phyloP scores from a whole-genome alignment of 768 basidiomycete species.

The Xerocomus spinulosus region DNA sequence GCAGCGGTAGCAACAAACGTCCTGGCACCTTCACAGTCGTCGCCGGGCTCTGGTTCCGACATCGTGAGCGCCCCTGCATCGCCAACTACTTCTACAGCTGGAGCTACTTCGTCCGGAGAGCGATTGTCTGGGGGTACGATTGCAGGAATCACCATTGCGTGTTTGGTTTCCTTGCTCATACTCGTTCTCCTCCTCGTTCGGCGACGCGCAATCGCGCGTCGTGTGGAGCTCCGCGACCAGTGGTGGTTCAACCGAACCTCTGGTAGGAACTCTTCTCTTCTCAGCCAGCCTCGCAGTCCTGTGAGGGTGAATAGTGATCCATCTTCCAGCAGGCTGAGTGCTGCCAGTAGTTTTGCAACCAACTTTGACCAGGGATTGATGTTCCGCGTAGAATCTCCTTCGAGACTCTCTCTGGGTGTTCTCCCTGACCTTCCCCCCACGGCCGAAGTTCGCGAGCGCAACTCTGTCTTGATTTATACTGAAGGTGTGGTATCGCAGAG shows the following conservation, averaged over 20 bases:
- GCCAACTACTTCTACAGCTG: constrained; percentile 8
- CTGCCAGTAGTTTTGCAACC: constrained; percentile 63
- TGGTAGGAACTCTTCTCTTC: constrained; percentile 1
- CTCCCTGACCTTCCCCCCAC: constrained; percentile 47
- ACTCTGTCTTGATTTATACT: constrained; percentile 19
- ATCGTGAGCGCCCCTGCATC: constrained; percentile 14
- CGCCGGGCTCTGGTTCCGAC: constrained; percentile 4
- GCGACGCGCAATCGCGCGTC: constrained; percentile 40
- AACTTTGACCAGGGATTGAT: constrained; percentile 44
- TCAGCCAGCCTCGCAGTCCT: constrained; percentile 10
- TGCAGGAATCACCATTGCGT: constrained; percentile 39
- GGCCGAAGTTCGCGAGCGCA: constrained; percentile 48
- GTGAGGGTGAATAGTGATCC: constrained; percentile 12
- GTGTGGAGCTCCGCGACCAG: constrained; percentile 37
- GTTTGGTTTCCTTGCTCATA: constrained; percentile 29
- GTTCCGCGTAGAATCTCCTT: constrained; percentile 21
- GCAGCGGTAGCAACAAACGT: background rate
- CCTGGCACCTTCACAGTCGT: constrained; percentile 5
- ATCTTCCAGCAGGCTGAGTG: constrained; percentile 26
- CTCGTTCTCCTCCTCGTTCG: constrained; percentile 43
- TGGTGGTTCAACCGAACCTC: constrained; percentile 43
- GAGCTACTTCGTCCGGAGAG: constrained; percentile 16
- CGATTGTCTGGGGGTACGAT: constrained; percentile 43
- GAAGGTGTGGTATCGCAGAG: constrained; percentile 24
- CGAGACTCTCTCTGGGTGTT: constrained; percentile 3